These are phyloP conservation scores for Arabidopsis thaliana DNA, from an alignment of 345 rosid genomes.

Conservation along the genomic window DNA sequence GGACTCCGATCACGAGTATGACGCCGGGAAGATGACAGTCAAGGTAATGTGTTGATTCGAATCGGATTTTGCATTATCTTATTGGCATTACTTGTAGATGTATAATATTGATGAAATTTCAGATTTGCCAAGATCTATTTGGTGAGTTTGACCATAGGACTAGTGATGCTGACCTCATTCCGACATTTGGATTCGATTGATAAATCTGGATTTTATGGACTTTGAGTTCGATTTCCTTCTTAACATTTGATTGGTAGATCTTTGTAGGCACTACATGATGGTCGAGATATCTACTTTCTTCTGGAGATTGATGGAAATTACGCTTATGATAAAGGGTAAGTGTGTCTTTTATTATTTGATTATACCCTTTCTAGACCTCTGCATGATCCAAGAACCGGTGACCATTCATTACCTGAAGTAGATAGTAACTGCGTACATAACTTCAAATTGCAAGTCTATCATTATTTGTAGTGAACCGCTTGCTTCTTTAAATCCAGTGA, in stretches of 20 bases:
- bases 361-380: slow-evolving; percentile 4
- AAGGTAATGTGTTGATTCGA: slow-evolving; percentile 57
- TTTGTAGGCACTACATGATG: slow-evolving; percentile 90
- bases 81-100: slow-evolving; percentile 10
- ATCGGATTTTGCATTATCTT: slow-evolving; percentile 14
- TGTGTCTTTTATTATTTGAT: slow-evolving; percentile 5
- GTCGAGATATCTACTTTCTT: slow-evolving; percentile 77
- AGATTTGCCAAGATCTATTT: slow-evolving; percentile 15
- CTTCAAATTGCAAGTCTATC: slow-evolving; percentile 34
- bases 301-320: slow-evolving; percentile 88
- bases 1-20: slow-evolving; percentile 73
- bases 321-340: slow-evolving; percentile 82
- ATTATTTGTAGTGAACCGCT: slow-evolving; percentile 21
- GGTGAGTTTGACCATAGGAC: slow-evolving; percentile 6
- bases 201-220: slow-evolving; percentile 6
- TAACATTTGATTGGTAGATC: neutral
- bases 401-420: neutral
- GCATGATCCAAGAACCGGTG: slow-evolving; percentile 7
- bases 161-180: neutral
- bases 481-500: slow-evolving; percentile 59
- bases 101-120: neutral
- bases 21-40: slow-evolving; percentile 78
- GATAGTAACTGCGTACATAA: slow-evolving; percentile 7
- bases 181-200: slow-evolving; percentile 22
- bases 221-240: slow-evolving; percentile 1